Conservation (phyloP, 1,284 basidiomycete genomes). For the Mycosarcoma mackinlayi region DNA sequence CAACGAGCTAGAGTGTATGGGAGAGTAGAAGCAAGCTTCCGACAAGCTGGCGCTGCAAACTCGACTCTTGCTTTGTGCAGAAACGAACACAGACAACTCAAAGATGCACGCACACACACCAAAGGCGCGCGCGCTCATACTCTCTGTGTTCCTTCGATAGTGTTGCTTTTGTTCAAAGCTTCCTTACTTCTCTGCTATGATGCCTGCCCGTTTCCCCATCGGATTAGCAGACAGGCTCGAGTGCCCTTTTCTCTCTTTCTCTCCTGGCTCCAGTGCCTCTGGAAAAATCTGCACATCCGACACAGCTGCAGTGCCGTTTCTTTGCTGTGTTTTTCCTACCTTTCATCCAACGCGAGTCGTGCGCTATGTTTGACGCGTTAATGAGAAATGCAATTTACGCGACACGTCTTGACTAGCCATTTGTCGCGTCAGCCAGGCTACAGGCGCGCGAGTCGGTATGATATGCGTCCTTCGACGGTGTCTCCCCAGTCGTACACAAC, state of each 20-base stretch:
- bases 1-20: neutral
- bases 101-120: neutral
- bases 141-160: neutral
- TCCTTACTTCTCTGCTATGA: neutral
- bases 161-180: too few species aligned
- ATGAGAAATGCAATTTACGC: conserved; percentile 33
- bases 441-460: neutral
- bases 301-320: conserved; percentile 27
- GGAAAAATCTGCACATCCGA: neutral
- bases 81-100: neutral
- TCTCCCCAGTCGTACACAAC: too few species aligned
- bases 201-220: neutral
- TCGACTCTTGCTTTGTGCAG: neutral
- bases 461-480: neutral
- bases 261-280: conserved; percentile 16
- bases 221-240: neutral
- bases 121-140: neutral
- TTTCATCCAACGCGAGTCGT: conserved; percentile 11
- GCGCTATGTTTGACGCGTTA: conserved; percentile 35
- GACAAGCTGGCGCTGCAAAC: neutral
- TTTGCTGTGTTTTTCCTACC: conserved; percentile 7
- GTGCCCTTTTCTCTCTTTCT: conserved; percentile 1
- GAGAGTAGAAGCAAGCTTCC: neutral
- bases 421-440: neutral
- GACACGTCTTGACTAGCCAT: conserved; percentile 18